Percentiles rank a stretch among this genome's conserved stretches.
Conservation (phyloP, 2,329 filamentous ascomycete genomes). For the Cylindrodendrum hubeiense region DNA sequence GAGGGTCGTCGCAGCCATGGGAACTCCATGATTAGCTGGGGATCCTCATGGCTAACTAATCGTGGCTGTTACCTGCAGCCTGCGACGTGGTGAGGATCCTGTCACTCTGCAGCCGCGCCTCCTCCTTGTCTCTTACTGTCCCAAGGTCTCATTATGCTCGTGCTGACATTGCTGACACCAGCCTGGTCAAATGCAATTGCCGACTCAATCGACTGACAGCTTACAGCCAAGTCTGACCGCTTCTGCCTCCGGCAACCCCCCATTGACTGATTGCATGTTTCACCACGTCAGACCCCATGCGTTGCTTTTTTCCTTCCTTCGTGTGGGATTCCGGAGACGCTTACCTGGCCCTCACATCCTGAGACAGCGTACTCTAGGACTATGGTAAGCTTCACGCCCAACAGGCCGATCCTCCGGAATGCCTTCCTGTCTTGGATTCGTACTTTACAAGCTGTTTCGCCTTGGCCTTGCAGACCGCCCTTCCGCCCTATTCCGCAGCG, state of each 20-base stretch:
- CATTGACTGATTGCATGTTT: constrained; percentile 11
- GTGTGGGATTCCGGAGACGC: background rate
- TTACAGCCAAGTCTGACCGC: constrained; percentile 17
- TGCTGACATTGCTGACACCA: constrained; percentile 1
- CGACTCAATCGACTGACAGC: background rate
- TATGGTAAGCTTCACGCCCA: background rate
- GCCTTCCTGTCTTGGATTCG: constrained; percentile 5
- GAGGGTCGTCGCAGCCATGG: background rate
- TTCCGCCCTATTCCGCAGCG: constrained; percentile 1
- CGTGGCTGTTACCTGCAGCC: background rate
- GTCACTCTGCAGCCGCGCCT: background rate
- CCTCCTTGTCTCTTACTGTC: no score
- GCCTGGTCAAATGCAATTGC: background rate
- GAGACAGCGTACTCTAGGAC: constrained; percentile 19
- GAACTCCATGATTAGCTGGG: background rate
- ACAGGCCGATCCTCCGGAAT: constrained; percentile 1
- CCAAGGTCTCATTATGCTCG: no score
- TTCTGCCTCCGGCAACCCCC: background rate
- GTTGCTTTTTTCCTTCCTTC: constrained; percentile 4
- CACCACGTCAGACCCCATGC: constrained; percentile 12
- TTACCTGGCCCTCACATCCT: background rate
- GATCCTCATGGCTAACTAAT: no score
- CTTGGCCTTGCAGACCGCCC: background rate
- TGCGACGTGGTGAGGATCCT: background rate
- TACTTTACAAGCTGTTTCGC: background rate